These are phyloP conservation scores for Phanerodontia chrysosporium DNA, from an alignment of 768 basidiomycete species.

Conservation along the genomic window DNA sequence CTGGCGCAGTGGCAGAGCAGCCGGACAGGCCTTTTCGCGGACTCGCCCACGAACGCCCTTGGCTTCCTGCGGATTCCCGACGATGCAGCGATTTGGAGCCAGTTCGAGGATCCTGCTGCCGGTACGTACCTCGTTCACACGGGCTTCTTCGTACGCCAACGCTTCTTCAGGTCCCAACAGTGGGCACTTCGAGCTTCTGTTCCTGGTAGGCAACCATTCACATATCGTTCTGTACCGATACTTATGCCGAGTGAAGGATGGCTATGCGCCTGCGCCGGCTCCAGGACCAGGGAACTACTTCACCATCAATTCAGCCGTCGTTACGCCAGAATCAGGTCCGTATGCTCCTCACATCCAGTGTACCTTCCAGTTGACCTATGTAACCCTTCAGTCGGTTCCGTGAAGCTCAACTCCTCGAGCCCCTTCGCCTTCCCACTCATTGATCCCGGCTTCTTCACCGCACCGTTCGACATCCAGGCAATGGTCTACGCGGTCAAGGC, in stretches of 20 bases:
- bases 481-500: constrained; percentile 19
- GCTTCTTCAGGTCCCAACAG: background rate
- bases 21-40: background rate
- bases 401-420: constrained; percentile 18
- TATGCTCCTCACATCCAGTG: background rate
- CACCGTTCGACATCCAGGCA: constrained; percentile 23
- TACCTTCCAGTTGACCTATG: background rate
- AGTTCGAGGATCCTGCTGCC: constrained; percentile 1
- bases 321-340: constrained; percentile 6
- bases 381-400: constrained; percentile 18
- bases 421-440: constrained; percentile 23
- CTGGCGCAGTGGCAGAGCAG: background rate
- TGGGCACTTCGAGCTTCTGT: constrained; percentile 2
- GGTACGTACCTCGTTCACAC: background rate
- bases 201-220: background rate
- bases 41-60: background rate
- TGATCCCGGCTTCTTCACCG: constrained; percentile 20
- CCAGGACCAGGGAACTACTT: constrained; percentile 9
- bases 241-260: background rate
- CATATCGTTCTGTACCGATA: background rate
- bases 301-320: constrained; percentile 8
- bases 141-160: background rate
- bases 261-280: background rate
- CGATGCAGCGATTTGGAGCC: background rate
- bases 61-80: constrained; percentile 1